Conservation (phyloP, 306 rosid genomes). For the Castanea crenata region DNA sequence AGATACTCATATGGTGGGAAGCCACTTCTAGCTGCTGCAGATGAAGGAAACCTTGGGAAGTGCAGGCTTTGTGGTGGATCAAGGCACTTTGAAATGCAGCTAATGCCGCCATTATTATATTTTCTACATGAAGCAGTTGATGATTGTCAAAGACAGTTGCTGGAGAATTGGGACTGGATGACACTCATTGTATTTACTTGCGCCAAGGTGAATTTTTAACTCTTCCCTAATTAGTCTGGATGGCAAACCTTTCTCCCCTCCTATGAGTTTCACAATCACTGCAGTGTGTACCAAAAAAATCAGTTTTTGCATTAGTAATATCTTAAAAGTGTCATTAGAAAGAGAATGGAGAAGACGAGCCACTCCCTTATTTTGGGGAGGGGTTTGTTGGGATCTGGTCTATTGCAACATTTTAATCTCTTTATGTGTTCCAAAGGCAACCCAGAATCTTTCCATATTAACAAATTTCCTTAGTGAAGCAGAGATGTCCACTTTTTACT, state of each 20-base stretch:
- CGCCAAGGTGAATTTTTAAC: slow-evolving; percentile 53
- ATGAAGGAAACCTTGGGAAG: slow-evolving; percentile 54
- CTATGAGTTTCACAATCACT: slow-evolving; percentile 1
- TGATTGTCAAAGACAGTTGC: slow-evolving; percentile 36
- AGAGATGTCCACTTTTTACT: not conserved
- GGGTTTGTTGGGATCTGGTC: not conserved
- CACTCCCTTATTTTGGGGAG: not conserved
- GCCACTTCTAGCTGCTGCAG: slow-evolving; percentile 61
- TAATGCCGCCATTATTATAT: slow-evolving; percentile 80
- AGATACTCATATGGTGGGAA: slow-evolving; percentile 76
- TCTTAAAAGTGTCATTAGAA: not conserved
- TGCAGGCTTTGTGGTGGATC: slow-evolving; percentile 69
- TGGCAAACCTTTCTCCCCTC: not conserved
- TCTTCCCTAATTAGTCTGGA: slow-evolving; percentile 12
- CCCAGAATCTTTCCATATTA: not conserved
- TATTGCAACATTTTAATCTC: not conserved
- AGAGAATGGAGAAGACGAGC: no score
- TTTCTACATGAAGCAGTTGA: slow-evolving; percentile 70
- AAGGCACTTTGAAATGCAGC: slow-evolving; percentile 82
- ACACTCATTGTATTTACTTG: slow-evolving; percentile 74
- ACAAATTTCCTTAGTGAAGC: slow-evolving; percentile 3
- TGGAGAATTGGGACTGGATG: slow-evolving; percentile 92
- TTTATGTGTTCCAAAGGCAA: not conserved
- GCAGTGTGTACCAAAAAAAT: slow-evolving; percentile 3
- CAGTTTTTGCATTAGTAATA: not conserved